Evolutionary conservation across 1,284 basidiomycete species (phyloP).

Genomic region (Austroboletus niveus): DNA sequence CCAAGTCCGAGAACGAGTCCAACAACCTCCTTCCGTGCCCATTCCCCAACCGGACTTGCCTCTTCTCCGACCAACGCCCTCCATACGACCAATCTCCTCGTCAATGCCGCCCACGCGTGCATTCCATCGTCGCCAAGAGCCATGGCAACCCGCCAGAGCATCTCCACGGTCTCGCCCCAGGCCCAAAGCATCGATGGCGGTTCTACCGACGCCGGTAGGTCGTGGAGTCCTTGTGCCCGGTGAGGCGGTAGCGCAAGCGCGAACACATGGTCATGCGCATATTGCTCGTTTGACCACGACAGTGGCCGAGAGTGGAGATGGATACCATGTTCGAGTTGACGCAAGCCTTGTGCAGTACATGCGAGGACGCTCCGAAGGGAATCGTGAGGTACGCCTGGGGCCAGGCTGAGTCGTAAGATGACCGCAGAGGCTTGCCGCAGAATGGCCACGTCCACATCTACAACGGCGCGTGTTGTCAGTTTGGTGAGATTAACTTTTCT

Average conservation of each 20-base stretch:
- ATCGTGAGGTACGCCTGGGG: conserved; percentile 1
- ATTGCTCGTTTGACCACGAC: background rate
- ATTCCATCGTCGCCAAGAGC: conserved; percentile 23
- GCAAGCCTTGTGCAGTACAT: conserved; percentile 35
- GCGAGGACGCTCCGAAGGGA: conserved; percentile 32
- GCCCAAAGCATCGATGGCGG: conserved; percentile 15
- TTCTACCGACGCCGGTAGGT: conserved; percentile 28
- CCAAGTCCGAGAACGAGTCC: background rate
- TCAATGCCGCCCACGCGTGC: conserved; percentile 51
- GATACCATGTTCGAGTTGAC: conserved; percentile 36
- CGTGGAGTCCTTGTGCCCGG: conserved; percentile 41
- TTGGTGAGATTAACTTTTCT: background rate
- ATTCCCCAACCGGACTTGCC: conserved; percentile 43
- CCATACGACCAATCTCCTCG: conserved; percentile 55
- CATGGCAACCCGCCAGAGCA: conserved; percentile 40
- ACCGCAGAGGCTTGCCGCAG: conserved; percentile 18
- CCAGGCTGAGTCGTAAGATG: conserved; percentile 20
- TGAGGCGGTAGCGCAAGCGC: conserved; percentile 32
- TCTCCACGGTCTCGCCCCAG: conserved; percentile 58
- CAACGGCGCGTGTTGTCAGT: background rate
- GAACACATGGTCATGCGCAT: background rate
- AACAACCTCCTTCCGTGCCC: conserved; percentile 38
- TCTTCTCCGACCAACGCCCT: conserved; percentile 42
- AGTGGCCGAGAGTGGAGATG: conserved; percentile 1
- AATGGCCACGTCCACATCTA: conserved; percentile 22